phyloP scores from a whole-genome alignment of 768 basidiomycete species.

The Pisolithus marmoratus region DNA sequence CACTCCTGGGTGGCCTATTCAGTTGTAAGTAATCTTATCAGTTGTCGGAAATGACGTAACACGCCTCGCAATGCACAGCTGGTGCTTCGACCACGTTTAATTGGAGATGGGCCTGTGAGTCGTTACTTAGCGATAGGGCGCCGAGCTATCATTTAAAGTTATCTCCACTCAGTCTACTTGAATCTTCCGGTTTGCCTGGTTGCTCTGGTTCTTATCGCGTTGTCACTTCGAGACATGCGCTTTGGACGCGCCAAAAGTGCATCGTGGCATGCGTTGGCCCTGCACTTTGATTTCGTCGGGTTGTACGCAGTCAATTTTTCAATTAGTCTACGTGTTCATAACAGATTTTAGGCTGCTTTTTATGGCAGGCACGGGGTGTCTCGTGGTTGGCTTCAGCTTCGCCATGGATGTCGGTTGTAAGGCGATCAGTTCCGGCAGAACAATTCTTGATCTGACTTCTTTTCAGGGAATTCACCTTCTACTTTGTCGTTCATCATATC shows the following conservation, averaged over 20 bases:
- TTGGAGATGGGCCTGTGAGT: slow-evolving; percentile 88
- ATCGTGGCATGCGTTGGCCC: slow-evolving; percentile 51
- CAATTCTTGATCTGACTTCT: slow-evolving; percentile 9
- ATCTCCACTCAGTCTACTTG: slow-evolving; percentile 58
- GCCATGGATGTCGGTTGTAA: slow-evolving; percentile 65
- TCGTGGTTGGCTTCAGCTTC: slow-evolving; percentile 78
- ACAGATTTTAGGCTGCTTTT: slow-evolving; percentile 52
- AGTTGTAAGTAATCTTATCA: slow-evolving; percentile 46
- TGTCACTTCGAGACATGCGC: slow-evolving; percentile 56
- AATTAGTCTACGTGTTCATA: slow-evolving; percentile 13
- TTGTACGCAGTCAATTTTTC: slow-evolving; percentile 45
- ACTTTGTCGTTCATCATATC: slow-evolving; percentile 56
- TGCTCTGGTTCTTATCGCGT: slow-evolving; percentile 49
- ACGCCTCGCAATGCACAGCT: slow-evolving; percentile 22
- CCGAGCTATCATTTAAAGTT: slow-evolving; percentile 3
- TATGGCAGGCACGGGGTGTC: slow-evolving; percentile 66
- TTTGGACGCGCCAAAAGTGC: slow-evolving; percentile 40
- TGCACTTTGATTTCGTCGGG: slow-evolving; percentile 71
- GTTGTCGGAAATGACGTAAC: slow-evolving; percentile 11
- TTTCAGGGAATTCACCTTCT: slow-evolving; percentile 55
- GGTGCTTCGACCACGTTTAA: slow-evolving; percentile 32
- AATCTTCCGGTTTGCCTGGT: slow-evolving; percentile 71
- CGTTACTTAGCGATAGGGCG: background rate
- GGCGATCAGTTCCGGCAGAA: slow-evolving; percentile 17
- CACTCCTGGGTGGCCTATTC: slow-evolving; percentile 77